Base-by-base conservation (phyloP, 371 early-diverging fungal species). In the Mortierella sp. region DNA sequence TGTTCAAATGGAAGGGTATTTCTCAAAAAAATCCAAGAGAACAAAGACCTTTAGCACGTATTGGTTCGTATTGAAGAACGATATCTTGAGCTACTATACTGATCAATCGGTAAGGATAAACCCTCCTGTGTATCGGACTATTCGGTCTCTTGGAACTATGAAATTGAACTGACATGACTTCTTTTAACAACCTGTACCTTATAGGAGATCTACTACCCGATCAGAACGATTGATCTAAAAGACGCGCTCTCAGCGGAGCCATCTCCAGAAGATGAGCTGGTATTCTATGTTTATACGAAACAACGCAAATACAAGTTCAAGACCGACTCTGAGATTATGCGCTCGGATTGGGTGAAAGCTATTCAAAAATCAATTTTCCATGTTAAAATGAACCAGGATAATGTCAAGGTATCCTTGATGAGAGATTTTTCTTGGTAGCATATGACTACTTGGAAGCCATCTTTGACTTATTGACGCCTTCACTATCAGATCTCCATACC, bases 1-100 rank as follows among this genome's bases (percentile, higher is more conserved):
- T 17, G 83, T 87, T 45, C 83, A 83, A 31, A 93, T 93, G 80
- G 84, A 89, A 29, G 93, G 93, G 0, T 92, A 88, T 75, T 83
- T 93, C 26, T 56, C 83, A 45, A 90, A 86, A 76, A 89, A 83
- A 53, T 62, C 83, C 17, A 80, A 65, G 45, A 84, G 62, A 22
- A 81, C 85, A 29, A 84, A 68, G 51, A 62, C 70, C 23, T 92
- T 83, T 61, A 83, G 71, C 6, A 85, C 89, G 0, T 92, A 89
- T 65, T 94, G 88, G 86, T 93, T 93, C 76, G 89, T 90, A 42
- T 83, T 95, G 19, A 86, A 89, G 49, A 86, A 90, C 37, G 89
- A 90, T 68, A 85, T 85, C 10, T 82, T 95, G 17, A 81, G 86
- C 34, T 91, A 87, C 79, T 93, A 88, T 72, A 86, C 85, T 60